Percentiles rank a stretch among this genome's conserved stretches.
Evolutionary conservation across 345 rosid species (phyloP).

Genomic region (Linum tenue): DNA sequence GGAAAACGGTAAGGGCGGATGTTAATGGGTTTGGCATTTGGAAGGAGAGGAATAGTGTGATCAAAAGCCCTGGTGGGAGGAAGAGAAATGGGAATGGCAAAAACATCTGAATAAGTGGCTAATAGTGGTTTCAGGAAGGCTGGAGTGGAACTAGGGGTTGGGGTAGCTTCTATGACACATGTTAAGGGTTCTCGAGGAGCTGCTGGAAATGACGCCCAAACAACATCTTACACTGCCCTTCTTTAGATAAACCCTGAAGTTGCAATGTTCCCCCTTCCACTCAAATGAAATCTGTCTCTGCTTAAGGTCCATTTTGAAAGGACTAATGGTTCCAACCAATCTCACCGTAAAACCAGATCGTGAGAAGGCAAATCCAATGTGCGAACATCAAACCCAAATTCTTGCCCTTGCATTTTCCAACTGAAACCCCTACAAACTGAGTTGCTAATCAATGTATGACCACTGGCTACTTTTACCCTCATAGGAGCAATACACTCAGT

Average conservation of each 20-base stretch:
- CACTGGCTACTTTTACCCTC: neutral
- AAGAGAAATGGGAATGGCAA: neutral
- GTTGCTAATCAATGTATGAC: neutral
- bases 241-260: too few species aligned
- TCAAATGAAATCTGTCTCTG: too few species aligned
- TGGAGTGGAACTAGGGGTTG: too few species aligned
- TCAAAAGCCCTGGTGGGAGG: neutral
- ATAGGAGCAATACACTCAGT: too few species aligned
- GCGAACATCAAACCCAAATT: neutral
- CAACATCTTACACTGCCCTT: too few species aligned
- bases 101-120: neutral
- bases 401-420: neutral
- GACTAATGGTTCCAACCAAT: neutral
- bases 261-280: too few species aligned
- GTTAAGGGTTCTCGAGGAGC: too few species aligned
- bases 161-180: too few species aligned
- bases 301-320: neutral
- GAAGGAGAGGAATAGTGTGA: too few species aligned
- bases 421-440: neutral
- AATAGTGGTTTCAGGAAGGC: neutral
- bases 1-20: neutral
- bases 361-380: neutral
- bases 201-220: too few species aligned
- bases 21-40: neutral
- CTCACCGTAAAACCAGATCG: neutral